Base-by-base conservation (phyloP, 2,329 filamentous ascomycete species). In the Aureobasidium pullulans region DNA sequence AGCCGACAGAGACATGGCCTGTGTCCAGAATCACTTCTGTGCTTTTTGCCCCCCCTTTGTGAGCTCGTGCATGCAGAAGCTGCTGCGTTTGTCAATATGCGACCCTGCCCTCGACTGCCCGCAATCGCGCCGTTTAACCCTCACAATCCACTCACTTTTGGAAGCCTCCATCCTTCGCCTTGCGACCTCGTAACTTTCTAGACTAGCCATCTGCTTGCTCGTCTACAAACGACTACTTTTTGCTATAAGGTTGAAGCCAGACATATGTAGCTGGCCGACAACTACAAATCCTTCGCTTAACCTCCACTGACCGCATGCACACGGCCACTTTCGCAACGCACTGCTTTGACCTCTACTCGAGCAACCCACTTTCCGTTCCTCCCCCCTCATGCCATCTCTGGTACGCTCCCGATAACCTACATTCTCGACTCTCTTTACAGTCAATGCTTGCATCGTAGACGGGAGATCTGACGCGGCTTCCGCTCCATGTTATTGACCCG, bases 401-500 rank as follows among this genome's bases (percentile, higher is more conserved):
- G 52, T 56, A 44, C 52, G 9, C 37, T 34, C 37, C 50, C 50
- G 50, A 54, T 43, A 56, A 46, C 40, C 40, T 44, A 28, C 37
- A 43, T 10, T 23, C 50, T 46, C 32, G 52, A 56, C 40, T 46
- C 29, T 36, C 32, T 36, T 10, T 36, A 31, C 40, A 56, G 52
- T 46, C 52, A 16, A 56, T 56, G 52, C 52, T 56, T 32, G 23
- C 34, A 37, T 56, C 39, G 47, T 37, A 43, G 16, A 39, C 43
- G 23, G 34, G 36, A 57, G 23, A 57, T 57, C 54, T 48, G 54
- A 43, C 36, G 54, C 42, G 32, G 23, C 42, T 39, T 43, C 52
- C 50, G 50, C 39, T 42, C 37, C 50, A 43, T 54, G 39, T 29
- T 54, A 54, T 43, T 34, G 39, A 57, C 42, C 40, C 52, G 52